Evolutionary conservation across 305 asterid genomes (phyloP), one percentile per base, ranked within the genome.

Genomic region (Ajuga reptans): DNA sequence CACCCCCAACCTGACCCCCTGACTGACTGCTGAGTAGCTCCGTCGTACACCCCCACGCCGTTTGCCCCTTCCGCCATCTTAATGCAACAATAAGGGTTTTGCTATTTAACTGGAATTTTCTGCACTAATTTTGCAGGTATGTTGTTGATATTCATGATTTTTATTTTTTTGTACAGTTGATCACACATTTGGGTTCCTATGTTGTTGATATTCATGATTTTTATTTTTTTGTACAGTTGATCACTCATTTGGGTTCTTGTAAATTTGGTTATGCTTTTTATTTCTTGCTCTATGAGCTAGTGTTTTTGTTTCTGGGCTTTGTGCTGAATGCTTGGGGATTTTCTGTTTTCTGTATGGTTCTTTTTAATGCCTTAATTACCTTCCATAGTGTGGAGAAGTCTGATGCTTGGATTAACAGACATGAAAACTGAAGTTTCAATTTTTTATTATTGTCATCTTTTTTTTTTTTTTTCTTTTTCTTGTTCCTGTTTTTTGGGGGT

Each of bases 91-190:
- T 17, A 59, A 72, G 78, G 73, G 74, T 29, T 73, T 15, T 61
- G 49, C 46, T 67, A 55, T 60, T 69, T 70, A 46, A 27, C 66
- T 36, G 55, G 56, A 57, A 47, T 71, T 64, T 69, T 58, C 78
- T 42, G 72, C 76, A 36, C 47, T 70, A 24, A 45, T 71, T 73
- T 58, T 53, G 33, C 68, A 42, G 75, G 79, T 77, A 70, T 62
- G 76, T 49, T 77, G 39, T 21, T 63, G 5, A 18, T 59, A 27
- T 47, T 59, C 75, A 9, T 64, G 11, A n/a, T n/a, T n/a, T n/a
- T n/a, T n/a, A 34, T 45, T 0, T 58, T 55, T 71, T n/a, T 6
- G 64, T 45, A n/a, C 8, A 37, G 57, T 66, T 61, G 76, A 69
- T 79, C 74, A 53, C 37, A 69, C 58, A 52, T 41, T 68, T 53